Conservation (phyloP, 164 flowering plant species). For the Hamamelis virginiana region DNA sequence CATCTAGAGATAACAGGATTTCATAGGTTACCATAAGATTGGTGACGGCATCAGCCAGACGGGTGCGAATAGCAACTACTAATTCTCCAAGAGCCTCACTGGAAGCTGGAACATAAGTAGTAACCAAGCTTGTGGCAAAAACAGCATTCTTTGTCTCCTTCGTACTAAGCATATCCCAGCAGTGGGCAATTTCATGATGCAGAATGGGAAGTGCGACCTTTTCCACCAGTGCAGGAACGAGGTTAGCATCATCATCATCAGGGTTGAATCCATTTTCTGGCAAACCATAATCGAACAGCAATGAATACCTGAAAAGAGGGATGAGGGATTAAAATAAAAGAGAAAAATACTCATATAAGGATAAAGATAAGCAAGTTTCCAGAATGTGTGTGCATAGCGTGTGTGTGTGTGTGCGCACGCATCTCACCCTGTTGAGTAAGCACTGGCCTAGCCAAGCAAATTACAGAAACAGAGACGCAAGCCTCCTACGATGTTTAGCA, state of each 20-base stretch:
- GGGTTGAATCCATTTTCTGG: constrained; percentile 51
- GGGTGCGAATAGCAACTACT: constrained; percentile 58
- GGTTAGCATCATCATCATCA: constrained; percentile 80
- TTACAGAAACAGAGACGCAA: neutral
- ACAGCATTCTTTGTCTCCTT: constrained; percentile 76
- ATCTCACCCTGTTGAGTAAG: neutral
- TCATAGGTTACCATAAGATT: constrained; percentile 46
- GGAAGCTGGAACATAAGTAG: constrained; percentile 60
- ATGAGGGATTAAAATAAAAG: neutral
- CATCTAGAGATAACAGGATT: no score
- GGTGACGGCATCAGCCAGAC: constrained; percentile 70
- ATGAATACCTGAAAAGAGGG: constrained; percentile 59
- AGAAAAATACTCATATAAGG: neutral
- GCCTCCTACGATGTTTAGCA: no score
- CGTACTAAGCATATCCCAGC: constrained; percentile 94
- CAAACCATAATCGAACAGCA: constrained; percentile 75
- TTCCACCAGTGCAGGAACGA: constrained; percentile 83
- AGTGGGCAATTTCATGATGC: constrained; percentile 77
- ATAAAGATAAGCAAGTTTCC: neutral
- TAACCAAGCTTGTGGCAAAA: constrained; percentile 67
- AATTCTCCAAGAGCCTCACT: constrained; percentile 69
- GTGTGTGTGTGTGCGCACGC: neutral
- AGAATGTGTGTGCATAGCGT: neutral
- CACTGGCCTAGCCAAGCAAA: neutral
- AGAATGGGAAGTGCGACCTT: constrained; percentile 86